These are phyloP conservation scores for Cucumis melo DNA, from an alignment of 306 rosid genomes.

Conservation along the genomic window DNA sequence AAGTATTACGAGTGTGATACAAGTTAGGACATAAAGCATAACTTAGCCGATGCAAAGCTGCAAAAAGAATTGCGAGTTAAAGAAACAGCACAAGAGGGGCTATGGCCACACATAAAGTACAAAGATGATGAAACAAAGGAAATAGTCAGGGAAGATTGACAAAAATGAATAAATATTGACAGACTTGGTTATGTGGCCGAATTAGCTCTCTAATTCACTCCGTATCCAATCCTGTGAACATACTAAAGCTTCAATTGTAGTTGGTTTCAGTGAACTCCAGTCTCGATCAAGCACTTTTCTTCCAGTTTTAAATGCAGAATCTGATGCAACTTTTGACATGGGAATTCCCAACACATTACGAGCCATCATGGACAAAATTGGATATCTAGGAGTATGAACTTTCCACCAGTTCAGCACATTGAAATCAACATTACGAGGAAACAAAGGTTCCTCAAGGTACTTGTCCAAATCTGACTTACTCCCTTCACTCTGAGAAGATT, in stretches of 20 bases:
- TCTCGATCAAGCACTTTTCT: conserved; percentile 58
- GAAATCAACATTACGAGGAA: conserved; percentile 77
- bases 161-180: neutral
- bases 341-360: conserved; percentile 78
- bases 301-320: conserved; percentile 37
- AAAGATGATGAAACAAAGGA: neutral
- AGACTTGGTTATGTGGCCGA: neutral
- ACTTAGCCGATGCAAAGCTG: neutral
- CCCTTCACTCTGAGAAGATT: conserved; percentile 67
- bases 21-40: neutral
- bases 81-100: neutral
- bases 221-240: conserved; percentile 94
- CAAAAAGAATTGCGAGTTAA: neutral
- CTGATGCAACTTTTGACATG: conserved; percentile 56
- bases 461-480: conserved; percentile 77
- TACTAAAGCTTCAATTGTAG: conserved; percentile 76
- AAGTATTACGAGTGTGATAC: too few relatives aligned
- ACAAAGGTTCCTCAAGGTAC: conserved; percentile 91
- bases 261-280: conserved; percentile 61
- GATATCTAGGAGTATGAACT: conserved; percentile 95
- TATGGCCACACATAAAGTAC: neutral
- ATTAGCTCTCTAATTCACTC: conserved; percentile 76
- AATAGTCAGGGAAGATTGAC: neutral
- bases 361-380: conserved; percentile 91
- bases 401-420: conserved; percentile 88